phyloP scores from a whole-genome alignment of 106 monocot species.

The Phalaenopsis equestris region DNA sequence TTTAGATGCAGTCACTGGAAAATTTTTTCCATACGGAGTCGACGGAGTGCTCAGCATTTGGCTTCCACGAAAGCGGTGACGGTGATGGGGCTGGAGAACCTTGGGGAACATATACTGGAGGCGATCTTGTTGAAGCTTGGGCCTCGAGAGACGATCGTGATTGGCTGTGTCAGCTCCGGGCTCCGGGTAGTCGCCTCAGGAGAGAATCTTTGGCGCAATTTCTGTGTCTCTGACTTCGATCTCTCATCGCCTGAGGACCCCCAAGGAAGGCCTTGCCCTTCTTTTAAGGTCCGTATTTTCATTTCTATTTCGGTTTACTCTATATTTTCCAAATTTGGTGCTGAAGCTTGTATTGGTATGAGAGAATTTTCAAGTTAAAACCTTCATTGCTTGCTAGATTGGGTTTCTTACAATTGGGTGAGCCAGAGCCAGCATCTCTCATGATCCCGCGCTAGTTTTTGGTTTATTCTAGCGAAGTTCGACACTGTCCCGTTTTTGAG shows the following conservation, averaged over 20 bases:
- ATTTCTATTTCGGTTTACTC: background rate
- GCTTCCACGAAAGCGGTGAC: background rate
- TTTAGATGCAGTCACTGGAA: no score
- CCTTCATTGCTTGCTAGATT: no score
- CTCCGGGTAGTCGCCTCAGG: slow-evolving; percentile 24
- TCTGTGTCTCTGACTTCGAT: slow-evolving; percentile 32
- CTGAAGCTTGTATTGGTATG: background rate
- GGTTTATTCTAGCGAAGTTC: background rate
- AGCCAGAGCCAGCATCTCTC: no score
- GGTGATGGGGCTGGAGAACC: slow-evolving; percentile 25
- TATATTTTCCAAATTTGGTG: background rate
- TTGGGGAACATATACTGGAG: slow-evolving; percentile 37
- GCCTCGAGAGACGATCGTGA: slow-evolving; percentile 4
- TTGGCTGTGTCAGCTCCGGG: slow-evolving; percentile 38
- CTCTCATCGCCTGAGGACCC: slow-evolving; percentile 25
- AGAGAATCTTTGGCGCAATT: slow-evolving; percentile 34
- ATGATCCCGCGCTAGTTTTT: background rate
- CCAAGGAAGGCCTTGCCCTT: slow-evolving; percentile 30
- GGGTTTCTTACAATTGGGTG: no score
- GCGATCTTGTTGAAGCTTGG: slow-evolving; percentile 25
- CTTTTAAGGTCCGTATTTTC: slow-evolving; percentile 32
- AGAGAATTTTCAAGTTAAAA: no score
- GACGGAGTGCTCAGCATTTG: background rate
- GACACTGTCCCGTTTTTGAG: background rate
- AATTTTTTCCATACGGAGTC: background rate